Conservation (phyloP, 352 stramenopile species). For the Phytophthora megakarya region DNA sequence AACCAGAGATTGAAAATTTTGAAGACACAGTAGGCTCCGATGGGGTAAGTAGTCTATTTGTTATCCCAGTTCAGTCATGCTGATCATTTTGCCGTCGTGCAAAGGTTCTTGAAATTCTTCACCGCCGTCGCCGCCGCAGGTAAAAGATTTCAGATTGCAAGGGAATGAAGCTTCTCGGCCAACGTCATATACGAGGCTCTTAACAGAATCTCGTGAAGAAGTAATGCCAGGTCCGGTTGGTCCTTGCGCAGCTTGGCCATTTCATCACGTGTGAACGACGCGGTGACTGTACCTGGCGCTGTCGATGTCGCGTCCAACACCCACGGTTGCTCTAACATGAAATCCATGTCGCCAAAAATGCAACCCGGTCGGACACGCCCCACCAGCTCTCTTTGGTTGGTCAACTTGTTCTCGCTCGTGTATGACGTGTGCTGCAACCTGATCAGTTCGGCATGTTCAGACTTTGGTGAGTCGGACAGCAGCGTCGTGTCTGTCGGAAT, state of each 20-base stretch:
- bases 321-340: constrained; percentile 53
- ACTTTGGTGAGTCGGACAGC: constrained; percentile 25
- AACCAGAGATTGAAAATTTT: constrained; percentile 45
- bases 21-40: constrained; percentile 59
- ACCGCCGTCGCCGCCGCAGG: constrained; percentile 44
- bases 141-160: constrained; percentile 26
- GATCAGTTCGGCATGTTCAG: constrained; percentile 8
- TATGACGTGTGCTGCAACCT: background rate
- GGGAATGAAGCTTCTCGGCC: constrained; percentile 39
- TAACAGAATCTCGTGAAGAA: constrained; percentile 62
- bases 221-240: constrained; percentile 46
- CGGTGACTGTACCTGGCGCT: constrained; percentile 43
- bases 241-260: constrained; percentile 34
- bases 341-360: constrained; percentile 76
- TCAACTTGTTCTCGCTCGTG: background rate
- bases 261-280: constrained; percentile 39
- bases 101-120: constrained; percentile 68
- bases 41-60: constrained; percentile 41
- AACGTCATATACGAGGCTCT: constrained; percentile 65
- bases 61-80: background rate
- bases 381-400: constrained; percentile 43
- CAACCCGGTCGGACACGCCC: constrained; percentile 57
- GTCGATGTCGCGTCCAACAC: constrained; percentile 54
- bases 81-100: background rate
- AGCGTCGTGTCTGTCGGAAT: constrained; percentile 20